Conservation (phyloP, 768 basidiomycete genomes). For the Leucocoprinus birnbaumii region DNA sequence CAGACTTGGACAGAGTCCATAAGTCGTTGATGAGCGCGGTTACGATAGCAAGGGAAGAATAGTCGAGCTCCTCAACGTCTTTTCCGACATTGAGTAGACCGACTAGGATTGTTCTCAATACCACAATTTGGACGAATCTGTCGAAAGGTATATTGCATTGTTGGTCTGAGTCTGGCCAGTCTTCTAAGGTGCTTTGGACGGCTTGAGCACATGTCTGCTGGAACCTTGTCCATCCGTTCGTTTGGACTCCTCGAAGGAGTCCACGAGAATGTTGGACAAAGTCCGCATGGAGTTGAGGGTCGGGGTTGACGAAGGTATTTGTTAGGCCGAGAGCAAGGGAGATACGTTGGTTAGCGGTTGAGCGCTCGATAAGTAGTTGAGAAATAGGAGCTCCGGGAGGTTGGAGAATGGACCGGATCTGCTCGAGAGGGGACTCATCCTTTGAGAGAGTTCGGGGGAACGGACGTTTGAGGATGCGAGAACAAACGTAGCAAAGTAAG, state of each 20-base stretch:
- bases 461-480: not conserved
- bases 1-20: conserved; percentile 43
- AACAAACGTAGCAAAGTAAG: not conserved
- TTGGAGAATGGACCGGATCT: conserved; percentile 9
- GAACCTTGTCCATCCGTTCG: conserved; percentile 32
- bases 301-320: conserved; percentile 50
- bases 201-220: conserved; percentile 26
- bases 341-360: conserved; percentile 32
- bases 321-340: conserved; percentile 31
- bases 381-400: conserved; percentile 9
- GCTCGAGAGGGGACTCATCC: too few species aligned
- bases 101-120: conserved; percentile 38
- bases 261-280: conserved; percentile 28
- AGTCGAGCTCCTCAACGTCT: conserved; percentile 25
- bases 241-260: conserved; percentile 24
- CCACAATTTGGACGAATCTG: conserved; percentile 39
- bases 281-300: conserved; percentile 28
- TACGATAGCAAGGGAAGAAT: conserved; percentile 31
- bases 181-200: conserved; percentile 22
- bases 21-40: conserved; percentile 40
- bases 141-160: conserved; percentile 26
- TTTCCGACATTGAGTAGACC: conserved; percentile 35
- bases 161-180: not conserved
- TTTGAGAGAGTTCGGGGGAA: too few species aligned
- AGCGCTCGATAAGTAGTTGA: conserved; percentile 27